Evolutionary conservation across 176 grass and related monocot genomes (phyloP).

Genomic region (Juncus effusus): DNA sequence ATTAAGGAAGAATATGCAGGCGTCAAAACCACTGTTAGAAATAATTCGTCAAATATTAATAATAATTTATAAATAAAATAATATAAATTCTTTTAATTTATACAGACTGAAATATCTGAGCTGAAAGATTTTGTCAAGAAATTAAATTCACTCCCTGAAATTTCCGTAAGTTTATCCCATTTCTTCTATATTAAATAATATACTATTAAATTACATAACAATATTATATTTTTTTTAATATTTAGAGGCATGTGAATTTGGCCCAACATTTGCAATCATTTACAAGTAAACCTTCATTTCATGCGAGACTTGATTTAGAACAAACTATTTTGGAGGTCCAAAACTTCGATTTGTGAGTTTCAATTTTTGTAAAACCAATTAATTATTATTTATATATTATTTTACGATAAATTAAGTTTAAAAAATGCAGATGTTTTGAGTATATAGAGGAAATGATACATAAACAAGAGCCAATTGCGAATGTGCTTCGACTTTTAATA

Average conservation of each 20-base stretch:
- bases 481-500: constrained; percentile 74
- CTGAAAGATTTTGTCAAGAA: constrained; percentile 98
- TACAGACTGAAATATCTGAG: constrained; percentile 92
- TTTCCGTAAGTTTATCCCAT: constrained; percentile 54
- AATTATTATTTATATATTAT: background rate
- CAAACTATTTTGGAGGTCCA: constrained; percentile 87
- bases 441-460: constrained; percentile 99
- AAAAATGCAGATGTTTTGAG: constrained; percentile 77
- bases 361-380: background rate
- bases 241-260: constrained; percentile 89
- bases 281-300: constrained; percentile 81
- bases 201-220: constrained; percentile 24
- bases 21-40: constrained; percentile 84
- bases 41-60: background rate
- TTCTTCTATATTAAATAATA: constrained; percentile 18
- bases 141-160: constrained; percentile 86
- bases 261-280: constrained; percentile 99
- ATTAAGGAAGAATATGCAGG: constrained; percentile 94
- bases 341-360: constrained; percentile 78
- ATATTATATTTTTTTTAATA: constrained; percentile 27
- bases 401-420: background rate
- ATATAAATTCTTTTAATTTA: constrained; percentile 5
- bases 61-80: background rate
- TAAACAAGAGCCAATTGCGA: constrained; percentile 87
- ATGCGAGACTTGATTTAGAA: constrained; percentile 80